Evolutionary conservation across 345 rosid species (phyloP), one percentile per base, ranked within the genome.

Genomic region (Euphorbia pulcherrima): DNA sequence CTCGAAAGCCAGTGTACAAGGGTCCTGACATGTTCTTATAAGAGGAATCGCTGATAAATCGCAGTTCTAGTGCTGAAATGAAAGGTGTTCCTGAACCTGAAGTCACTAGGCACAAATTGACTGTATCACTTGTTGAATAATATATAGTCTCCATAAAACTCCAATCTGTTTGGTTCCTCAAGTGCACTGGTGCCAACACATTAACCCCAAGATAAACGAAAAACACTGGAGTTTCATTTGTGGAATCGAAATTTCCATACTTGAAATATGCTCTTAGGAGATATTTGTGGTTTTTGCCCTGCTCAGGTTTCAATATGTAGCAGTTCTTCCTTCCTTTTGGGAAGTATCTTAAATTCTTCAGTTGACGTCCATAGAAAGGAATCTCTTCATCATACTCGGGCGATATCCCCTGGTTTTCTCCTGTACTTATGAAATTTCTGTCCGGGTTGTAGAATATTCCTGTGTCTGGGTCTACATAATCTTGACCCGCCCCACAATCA

Each of bases 21-120:
- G 78, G 56, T 62, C 67, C 72, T 5, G 66, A 23, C 8, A 53
- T 18, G 2, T 14, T n/a, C 29, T 17, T 46, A 39, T 79, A 71
- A 41, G 46, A 33, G 18, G 50, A 29, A 44, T 53, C 8, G 30
- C 66, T 68, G 8, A 69, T 65, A 65, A 68, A 74, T 33, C 82
- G 62, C 1, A 69, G 50, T 68, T 56, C 60, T 3, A 56, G 28
- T 26, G 37, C 37, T 56, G 60, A 56, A 26, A 56, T 56, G 37
- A 56, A 85, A 60, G 90, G 92, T 27, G 78, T 69, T 40, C 87
- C 86, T 0, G 26, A 29, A 11, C 80, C 84, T 0, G 74, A 83
- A 35, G 84, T 86, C 5, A 83, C 87, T 0, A 84, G 68, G 64
- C 90, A 89, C 26, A 87, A 39, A 3, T 77, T 28, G 1, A 79